A percentile compares a stretch with the other conserved stretches of the same genome.
phyloP scores from a whole-genome alignment of 2,329 filamentous ascomycete species.

The Teratosphaeria nubilosa region DNA sequence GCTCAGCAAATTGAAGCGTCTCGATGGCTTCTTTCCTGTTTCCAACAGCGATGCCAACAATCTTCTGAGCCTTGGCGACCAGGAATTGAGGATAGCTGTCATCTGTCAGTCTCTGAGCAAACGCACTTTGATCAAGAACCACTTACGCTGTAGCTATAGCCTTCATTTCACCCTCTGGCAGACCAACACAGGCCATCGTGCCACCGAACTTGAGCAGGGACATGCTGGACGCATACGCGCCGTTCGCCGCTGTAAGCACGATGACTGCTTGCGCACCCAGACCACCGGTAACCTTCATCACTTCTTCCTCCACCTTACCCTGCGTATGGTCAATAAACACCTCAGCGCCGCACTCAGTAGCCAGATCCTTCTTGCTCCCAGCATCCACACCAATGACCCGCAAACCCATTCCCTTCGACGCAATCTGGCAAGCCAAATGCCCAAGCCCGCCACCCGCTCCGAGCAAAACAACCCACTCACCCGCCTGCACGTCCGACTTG shows the following conservation, averaged over 20 bases:
- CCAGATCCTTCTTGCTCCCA: conserved; percentile 52
- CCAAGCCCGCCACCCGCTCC: conserved; percentile 22
- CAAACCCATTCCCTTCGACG: conserved; percentile 49
- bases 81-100: conserved; percentile 28
- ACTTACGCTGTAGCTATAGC: conserved; percentile 27
- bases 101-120: neutral
- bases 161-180: conserved; percentile 37
- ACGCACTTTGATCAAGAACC: no score
- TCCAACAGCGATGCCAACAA: conserved; percentile 39
- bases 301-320: conserved; percentile 43
- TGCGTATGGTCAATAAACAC: conserved; percentile 55
- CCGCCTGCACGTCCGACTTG: conserved; percentile 48
- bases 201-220: conserved; percentile 37
- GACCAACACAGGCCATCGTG: conserved; percentile 36
- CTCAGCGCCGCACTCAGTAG: conserved; percentile 53
- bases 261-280: conserved; percentile 52
- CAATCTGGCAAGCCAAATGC: conserved; percentile 53
- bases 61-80: conserved; percentile 32
- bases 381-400: conserved; percentile 54
- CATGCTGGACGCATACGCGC: conserved; percentile 33
- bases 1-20: conserved; percentile 35
- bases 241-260: conserved; percentile 42
- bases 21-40: conserved; percentile 40
- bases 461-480: conserved; percentile 49
- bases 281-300: conserved; percentile 47